Conservation (phyloP, 2,329 filamentous ascomycete genomes). For the Cyphellophora europaea region DNA sequence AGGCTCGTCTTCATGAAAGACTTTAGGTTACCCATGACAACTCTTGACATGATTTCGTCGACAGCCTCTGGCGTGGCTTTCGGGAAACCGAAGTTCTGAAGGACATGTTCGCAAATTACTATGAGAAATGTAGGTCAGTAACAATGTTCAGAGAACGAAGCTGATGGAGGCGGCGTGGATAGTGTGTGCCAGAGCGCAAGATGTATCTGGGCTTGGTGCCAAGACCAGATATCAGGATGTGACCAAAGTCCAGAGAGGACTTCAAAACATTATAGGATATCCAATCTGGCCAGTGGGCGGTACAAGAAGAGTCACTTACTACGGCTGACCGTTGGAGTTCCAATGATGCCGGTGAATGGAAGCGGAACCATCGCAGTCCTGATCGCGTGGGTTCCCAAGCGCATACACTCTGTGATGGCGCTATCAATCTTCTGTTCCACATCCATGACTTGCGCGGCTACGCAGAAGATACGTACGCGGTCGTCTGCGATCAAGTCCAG, state of each 20-base stretch:
- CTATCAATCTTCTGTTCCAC: constrained; percentile 27
- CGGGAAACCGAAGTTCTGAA: constrained; percentile 18
- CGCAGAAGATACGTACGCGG: constrained; percentile 24
- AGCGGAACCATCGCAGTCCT: constrained; percentile 20
- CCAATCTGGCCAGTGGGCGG: too few relatives aligned
- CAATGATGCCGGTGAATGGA: constrained; percentile 17
- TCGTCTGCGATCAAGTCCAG: constrained; percentile 24
- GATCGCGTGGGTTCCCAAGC: constrained; percentile 21
- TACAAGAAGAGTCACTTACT: too few relatives aligned
- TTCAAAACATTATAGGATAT: too few relatives aligned
- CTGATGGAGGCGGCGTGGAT: too few relatives aligned
- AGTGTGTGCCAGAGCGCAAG: too few relatives aligned
- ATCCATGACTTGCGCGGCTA: constrained; percentile 24
- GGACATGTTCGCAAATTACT: constrained; percentile 19
- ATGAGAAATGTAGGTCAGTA: too few relatives aligned
- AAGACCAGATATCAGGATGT: too few relatives aligned
- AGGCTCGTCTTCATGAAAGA: constrained; percentile 13
- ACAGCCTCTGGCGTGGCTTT: constrained; percentile 17
- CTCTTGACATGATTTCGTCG: constrained; percentile 17
- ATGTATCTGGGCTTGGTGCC: too few relatives aligned
- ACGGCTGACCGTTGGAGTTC: constrained; percentile 16
- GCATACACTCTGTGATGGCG: constrained; percentile 24
- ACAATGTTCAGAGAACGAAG: too few relatives aligned
- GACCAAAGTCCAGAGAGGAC: too few relatives aligned
- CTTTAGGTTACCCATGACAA: constrained; percentile 16